A percentile compares a stretch with the other conserved stretches of the same genome.
Evolutionary conservation across 192 early-diverging fungal genomes (phyloP).

Genomic region (Phlyctochytrium arcticum): DNA sequence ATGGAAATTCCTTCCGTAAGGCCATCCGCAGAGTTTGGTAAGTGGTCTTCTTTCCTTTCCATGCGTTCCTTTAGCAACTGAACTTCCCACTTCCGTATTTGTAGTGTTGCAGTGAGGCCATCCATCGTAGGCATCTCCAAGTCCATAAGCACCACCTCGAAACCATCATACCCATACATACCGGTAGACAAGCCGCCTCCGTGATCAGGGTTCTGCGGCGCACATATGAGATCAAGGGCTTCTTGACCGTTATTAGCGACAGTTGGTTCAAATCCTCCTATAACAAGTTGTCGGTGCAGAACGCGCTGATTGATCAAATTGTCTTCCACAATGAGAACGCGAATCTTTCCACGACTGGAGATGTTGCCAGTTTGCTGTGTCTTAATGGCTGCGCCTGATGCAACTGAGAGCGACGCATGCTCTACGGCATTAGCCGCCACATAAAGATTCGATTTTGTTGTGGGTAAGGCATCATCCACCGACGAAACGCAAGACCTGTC

Average conservation of each 20-base stretch:
- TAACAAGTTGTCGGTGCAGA: constrained; percentile 16
- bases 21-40: neutral
- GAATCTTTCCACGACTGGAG: no score
- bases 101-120: constrained; percentile 4
- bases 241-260: constrained; percentile 20
- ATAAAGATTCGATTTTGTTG: no score
- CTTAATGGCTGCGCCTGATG: no score
- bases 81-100: neutral
- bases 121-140: constrained; percentile 22
- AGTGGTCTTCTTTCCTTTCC: neutral
- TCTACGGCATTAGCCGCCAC: no score
- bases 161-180: neutral
- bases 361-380: no score
- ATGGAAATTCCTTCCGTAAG: no score
- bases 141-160: constrained; percentile 11
- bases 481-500: no score
- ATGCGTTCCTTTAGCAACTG: neutral
- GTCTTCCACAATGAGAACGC: constrained; percentile 12
- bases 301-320: constrained; percentile 19
- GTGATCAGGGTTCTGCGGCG: no score
- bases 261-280: neutral
- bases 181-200: no score
- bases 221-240: constrained; percentile 14
- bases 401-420: no score
- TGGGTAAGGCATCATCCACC: no score